Conservation (phyloP, 2,329 filamentous ascomycete genomes). For the Trichoderma atrobrunneum region DNA sequence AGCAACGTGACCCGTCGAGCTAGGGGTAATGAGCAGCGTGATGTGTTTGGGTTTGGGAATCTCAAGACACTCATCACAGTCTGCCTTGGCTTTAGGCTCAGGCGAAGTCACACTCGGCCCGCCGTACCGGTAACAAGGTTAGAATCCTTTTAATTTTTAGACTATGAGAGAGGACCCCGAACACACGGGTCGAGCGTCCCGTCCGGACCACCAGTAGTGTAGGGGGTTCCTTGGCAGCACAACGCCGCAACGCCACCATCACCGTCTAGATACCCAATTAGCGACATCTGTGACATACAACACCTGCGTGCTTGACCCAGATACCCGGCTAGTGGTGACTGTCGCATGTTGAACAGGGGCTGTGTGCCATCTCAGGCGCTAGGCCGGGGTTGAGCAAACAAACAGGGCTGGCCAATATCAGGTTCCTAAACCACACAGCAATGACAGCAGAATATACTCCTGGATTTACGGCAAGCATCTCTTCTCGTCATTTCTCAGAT, state of each 20-base stretch:
- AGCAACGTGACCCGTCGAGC: no score
- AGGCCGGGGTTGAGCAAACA: neutral
- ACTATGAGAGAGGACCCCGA: no score
- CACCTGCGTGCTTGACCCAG: neutral
- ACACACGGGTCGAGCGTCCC: neutral
- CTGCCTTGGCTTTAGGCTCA: no score
- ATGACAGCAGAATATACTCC: neutral
- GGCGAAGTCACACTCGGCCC: neutral
- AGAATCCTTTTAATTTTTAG: neutral
- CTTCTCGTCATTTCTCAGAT: neutral
- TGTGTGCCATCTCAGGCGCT: neutral
- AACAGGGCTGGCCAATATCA: neutral
- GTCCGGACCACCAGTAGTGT: neutral
- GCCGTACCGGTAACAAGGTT: neutral
- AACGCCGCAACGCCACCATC: neutral
- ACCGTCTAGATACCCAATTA: neutral
- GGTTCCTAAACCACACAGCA: no score
- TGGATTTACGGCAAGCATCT: neutral
- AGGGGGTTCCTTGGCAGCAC: neutral
- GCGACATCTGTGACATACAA: no score
- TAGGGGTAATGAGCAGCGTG: no score
- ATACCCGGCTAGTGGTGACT: neutral
- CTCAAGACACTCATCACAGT: no score
- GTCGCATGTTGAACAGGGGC: neutral
- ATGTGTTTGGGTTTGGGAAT: no score